Percentiles rank a stretch among this genome's conserved stretches.
These are phyloP conservation scores for Linum lewisii DNA, from an alignment of 345 rosid species.

Conservation along the genomic window DNA sequence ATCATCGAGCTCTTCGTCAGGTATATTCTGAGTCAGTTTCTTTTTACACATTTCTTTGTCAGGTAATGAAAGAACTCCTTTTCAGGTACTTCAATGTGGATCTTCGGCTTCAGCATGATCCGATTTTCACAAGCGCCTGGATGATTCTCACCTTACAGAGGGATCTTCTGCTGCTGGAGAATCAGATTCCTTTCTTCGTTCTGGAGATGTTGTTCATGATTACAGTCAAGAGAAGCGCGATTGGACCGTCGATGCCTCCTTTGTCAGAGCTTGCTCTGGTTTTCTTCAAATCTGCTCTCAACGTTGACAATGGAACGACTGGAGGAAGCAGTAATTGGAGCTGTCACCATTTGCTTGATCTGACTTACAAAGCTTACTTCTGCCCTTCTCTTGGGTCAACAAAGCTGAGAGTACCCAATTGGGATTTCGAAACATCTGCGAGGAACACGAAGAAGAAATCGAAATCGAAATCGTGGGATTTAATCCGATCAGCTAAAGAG, in stretches of 20 bases:
- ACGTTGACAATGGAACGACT: not conserved
- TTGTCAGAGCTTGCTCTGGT: not conserved
- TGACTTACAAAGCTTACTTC: not conserved
- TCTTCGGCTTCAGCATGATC: not conserved
- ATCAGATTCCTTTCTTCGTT: slow-evolving; percentile 1
- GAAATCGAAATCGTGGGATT: not conserved
- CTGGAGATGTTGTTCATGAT: not conserved
- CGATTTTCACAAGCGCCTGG: not conserved
- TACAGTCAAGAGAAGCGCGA: not conserved
- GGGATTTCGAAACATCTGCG: not conserved
- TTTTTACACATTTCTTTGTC: too few species aligned
- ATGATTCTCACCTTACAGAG: not conserved
- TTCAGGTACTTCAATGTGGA: not conserved
- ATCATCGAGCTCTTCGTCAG: slow-evolving; percentile 1
- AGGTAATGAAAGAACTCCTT: too few species aligned
- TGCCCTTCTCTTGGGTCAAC: not conserved
- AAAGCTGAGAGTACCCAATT: not conserved
- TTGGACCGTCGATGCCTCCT: not conserved
- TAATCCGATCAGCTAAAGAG: not conserved
- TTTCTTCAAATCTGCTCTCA: slow-evolving; percentile 1
- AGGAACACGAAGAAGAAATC: not conserved
- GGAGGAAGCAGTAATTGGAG: not conserved
- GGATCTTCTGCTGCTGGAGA: not conserved
- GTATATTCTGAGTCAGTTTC: too few species aligned
- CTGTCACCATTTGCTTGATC: slow-evolving; percentile 1